Percentiles rank a stretch among this genome's conserved stretches.
These are phyloP conservation scores for Pontederia crassipes DNA, from an alignment of 176 grass and related monocot species.

Conservation along the genomic window DNA sequence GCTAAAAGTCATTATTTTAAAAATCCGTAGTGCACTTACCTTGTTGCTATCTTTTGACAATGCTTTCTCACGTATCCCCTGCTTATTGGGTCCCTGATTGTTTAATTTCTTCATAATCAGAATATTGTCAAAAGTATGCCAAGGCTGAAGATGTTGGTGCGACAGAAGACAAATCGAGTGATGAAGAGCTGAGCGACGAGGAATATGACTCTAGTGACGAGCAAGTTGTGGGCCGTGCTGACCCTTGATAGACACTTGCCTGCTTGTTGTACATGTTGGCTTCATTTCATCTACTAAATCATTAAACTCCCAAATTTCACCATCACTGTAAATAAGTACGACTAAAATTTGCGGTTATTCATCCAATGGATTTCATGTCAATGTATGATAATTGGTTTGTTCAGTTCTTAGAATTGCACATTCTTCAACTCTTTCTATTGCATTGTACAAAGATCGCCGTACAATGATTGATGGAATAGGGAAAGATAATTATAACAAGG, in stretches of 20 bases:
- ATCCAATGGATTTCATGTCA: too few species aligned
- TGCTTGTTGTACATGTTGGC: neutral
- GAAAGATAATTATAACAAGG: too few species aligned
- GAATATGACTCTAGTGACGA: constrained; percentile 18
- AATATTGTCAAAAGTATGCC: constrained; percentile 19
- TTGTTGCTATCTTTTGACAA: too few species aligned
- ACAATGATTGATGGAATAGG: too few species aligned
- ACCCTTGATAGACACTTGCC: neutral
- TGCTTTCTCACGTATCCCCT: neutral
- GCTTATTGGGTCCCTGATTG: neutral
- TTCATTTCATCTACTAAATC: neutral
- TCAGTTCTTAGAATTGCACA: too few species aligned
- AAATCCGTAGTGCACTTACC: too few species aligned
- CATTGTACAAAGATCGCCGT: too few species aligned
- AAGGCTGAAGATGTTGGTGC: constrained; percentile 7
- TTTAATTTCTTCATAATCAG: neutral
- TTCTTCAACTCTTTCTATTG: too few species aligned
- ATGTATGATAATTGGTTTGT: too few species aligned
- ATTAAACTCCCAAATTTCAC: neutral
- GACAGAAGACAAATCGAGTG: constrained; percentile 6
- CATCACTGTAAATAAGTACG: too few species aligned
- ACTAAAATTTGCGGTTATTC: too few species aligned
- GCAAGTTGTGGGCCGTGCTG: constrained; percentile 7
- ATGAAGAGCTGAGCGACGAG: constrained; percentile 16
- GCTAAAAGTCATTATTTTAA: too few species aligned